A percentile compares a stretch with the other conserved stretches of the same genome.
Evolutionary conservation across 495 filamentous ascomycete species (phyloP).

Genomic region (Daldinia loculata): DNA sequence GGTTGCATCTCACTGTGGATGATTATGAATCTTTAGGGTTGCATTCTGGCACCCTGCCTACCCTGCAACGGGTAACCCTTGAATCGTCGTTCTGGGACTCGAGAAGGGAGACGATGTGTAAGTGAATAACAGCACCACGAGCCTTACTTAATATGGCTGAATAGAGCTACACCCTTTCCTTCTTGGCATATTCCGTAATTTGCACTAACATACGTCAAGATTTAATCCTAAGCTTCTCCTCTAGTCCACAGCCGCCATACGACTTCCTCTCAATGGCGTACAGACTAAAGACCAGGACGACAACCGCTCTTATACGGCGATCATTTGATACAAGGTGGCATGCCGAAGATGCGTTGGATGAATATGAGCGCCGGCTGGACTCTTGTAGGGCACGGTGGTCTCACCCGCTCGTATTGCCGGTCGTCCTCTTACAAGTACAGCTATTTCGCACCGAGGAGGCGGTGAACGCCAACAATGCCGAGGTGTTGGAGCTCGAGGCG

Average conservation of each 20-base stretch:
- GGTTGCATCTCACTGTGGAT: conserved; percentile 41
- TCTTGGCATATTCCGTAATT: not conserved
- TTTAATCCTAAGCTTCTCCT: conserved; percentile 48
- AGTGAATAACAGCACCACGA: conserved; percentile 23
- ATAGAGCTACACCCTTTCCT: not conserved
- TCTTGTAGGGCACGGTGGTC: conserved; percentile 47
- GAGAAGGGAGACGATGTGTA: conserved; percentile 43
- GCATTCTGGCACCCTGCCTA: conserved; percentile 45
- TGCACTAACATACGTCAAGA: conserved; percentile 36
- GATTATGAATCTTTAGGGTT: conserved; percentile 45
- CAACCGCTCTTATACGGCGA: conserved; percentile 46
- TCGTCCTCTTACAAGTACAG: conserved; percentile 48
- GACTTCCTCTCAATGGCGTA: conserved; percentile 52
- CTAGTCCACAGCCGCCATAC: conserved; percentile 46
- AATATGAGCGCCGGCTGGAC: conserved; percentile 48
- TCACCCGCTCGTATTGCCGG: conserved; percentile 45
- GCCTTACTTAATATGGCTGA: not conserved
- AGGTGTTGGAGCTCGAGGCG: conserved; percentile 42
- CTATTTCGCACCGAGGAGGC: conserved; percentile 46
- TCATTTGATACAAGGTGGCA: conserved; percentile 48
- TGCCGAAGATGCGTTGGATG: conserved; percentile 45
- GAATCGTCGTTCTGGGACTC: conserved; percentile 49
- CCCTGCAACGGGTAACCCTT: conserved; percentile 42
- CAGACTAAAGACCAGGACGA: conserved; percentile 38
- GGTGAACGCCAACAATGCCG: conserved; percentile 44